phyloP scores from a whole-genome alignment of 2,329 filamentous ascomycete species.

The Trichoderma afroharzianum region DNA sequence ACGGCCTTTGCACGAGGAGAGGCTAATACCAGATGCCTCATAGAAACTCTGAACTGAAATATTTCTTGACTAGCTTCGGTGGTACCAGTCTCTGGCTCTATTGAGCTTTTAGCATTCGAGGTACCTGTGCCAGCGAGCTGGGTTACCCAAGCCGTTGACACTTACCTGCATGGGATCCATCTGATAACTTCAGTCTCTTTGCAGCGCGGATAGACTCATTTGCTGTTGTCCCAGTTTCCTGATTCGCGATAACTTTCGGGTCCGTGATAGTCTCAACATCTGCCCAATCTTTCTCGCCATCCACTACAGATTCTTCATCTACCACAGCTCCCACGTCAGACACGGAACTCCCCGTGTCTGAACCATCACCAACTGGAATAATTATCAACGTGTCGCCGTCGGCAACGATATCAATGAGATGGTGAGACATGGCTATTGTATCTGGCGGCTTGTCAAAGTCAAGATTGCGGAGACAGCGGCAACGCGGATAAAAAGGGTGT shows the following conservation, averaged over 20 bases:
- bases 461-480: neutral
- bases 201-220: neutral
- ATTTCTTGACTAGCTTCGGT: neutral
- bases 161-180: neutral
- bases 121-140: neutral
- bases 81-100: neutral
- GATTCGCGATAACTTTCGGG: neutral
- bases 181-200: neutral
- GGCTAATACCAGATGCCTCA: slow-evolving; percentile 9
- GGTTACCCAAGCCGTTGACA: neutral
- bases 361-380: neutral
- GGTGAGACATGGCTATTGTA: neutral
- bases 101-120: neutral
- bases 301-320: neutral
- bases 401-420: neutral
- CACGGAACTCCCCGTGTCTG: neutral
- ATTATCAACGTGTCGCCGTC: slow-evolving; percentile 10
- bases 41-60: slow-evolving; percentile 10
- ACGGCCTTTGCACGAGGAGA: neutral
- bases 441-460: neutral
- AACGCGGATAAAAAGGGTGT: neutral
- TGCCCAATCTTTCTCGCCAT: neutral
- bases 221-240: neutral
- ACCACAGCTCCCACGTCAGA: neutral
- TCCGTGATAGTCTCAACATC: neutral